These are phyloP conservation scores for Ichthyophonus hoferi DNA, from an alignment of 208 protist genomes.

Conservation along the genomic window DNA sequence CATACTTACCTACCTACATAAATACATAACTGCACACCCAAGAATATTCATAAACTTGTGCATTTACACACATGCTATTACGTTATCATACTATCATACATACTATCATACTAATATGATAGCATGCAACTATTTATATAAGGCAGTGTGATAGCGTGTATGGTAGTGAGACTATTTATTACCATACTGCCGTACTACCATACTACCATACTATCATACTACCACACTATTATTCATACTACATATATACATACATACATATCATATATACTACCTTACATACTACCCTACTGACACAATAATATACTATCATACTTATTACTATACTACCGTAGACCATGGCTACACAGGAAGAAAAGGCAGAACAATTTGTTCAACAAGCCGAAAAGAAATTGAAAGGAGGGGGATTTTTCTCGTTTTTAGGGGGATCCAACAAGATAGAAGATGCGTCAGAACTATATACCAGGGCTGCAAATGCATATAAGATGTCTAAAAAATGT, in stretches of 20 bases:
- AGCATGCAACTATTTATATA: too few species aligned
- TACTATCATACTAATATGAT: too few species aligned
- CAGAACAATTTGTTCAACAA: constrained; percentile 18
- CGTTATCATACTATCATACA: too few species aligned
- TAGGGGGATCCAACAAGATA: neutral
- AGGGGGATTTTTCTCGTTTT: constrained; percentile 22
- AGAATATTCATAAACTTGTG: too few species aligned
- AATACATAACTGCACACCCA: too few species aligned
- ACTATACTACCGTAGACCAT: neutral
- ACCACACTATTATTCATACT: too few species aligned
- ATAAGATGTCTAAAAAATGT: constrained; percentile 46
- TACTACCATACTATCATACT: too few species aligned
- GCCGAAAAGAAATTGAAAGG: constrained; percentile 30
- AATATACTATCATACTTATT: neutral
- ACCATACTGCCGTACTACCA: too few species aligned
- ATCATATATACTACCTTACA: neutral
- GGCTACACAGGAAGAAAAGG: constrained; percentile 35
- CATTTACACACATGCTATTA: too few species aligned
- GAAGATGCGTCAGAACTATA: constrained; percentile 41
- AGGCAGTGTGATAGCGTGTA: too few species aligned
- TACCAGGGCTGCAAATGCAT: constrained; percentile 32
- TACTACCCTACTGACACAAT: neutral
- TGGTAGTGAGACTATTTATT: too few species aligned
- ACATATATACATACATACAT: too few species aligned
- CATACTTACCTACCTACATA: neutral